Conservation (phyloP, 257 asterid species). For the Solanum pinnatisectum region DNA sequence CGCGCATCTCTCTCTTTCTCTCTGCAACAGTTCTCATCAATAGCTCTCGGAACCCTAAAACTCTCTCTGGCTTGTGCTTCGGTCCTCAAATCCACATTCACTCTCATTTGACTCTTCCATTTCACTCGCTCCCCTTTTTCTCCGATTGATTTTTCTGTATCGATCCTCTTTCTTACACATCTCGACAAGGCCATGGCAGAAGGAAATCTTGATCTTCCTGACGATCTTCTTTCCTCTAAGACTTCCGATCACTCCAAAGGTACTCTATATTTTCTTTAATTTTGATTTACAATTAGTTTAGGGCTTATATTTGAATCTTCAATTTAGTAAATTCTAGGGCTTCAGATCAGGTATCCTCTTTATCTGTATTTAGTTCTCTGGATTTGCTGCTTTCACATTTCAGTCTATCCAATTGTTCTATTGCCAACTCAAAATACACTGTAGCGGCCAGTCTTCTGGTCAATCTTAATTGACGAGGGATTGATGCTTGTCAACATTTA, state of each 20-base stretch:
- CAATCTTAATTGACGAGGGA: background rate
- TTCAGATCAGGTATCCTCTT: conserved; percentile 29
- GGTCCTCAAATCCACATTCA: background rate
- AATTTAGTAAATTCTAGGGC: conserved; percentile 2
- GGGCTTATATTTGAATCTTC: background rate
- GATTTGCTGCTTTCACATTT: background rate
- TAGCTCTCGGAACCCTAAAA: background rate
- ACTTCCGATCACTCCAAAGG: conserved; percentile 78
- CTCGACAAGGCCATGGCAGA: conserved; percentile 46
- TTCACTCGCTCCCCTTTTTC: background rate
- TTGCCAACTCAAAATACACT: background rate
- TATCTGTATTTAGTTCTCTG: background rate
- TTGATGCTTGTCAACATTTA: background rate
- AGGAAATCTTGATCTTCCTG: conserved; percentile 66
- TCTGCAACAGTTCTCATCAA: background rate
- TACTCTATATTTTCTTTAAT: conserved; percentile 5
- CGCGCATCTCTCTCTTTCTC: background rate
- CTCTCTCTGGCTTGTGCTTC: background rate
- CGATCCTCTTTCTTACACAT: conserved; percentile 4
- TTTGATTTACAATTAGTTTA: background rate
- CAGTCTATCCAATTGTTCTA: background rate
- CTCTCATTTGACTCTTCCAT: background rate
- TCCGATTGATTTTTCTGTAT: conserved; percentile 3
- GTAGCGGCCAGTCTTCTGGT: background rate
- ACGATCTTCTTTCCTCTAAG: conserved; percentile 57